Conservation (phyloP, 1,139 yeast genomes). For the Zygosaccharomyces pseudobailii region DNA sequence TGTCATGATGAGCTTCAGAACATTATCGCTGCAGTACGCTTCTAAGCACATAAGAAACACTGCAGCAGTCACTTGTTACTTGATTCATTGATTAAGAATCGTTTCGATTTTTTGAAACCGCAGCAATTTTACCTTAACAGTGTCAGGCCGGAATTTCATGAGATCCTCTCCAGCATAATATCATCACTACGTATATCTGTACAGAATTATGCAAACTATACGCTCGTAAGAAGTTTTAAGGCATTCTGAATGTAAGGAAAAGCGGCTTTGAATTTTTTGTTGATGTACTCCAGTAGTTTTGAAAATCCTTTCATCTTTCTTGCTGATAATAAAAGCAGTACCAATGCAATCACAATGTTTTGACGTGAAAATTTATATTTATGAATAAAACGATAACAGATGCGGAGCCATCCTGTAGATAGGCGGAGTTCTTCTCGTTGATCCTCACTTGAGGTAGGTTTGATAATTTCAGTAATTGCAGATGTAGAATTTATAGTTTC, state of each 20-base stretch:
- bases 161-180: not conserved
- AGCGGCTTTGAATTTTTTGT: not conserved
- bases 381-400: constrained; percentile 6
- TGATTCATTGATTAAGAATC: no score
- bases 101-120: no score
- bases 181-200: not conserved
- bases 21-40: no score
- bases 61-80: no score
- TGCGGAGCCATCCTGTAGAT: constrained; percentile 1
- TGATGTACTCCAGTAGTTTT: constrained; percentile 3
- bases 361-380: constrained; percentile 6
- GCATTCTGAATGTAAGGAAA: constrained; percentile 7
- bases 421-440: not conserved
- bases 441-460: not conserved
- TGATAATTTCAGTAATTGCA: not conserved
- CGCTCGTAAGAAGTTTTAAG: constrained; percentile 12
- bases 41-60: no score
- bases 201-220: not conserved
- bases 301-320: constrained; percentile 5
- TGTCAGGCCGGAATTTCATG: not conserved
- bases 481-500: not conserved
- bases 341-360: constrained; percentile 4
- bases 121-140: no score
- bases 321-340: constrained; percentile 8
- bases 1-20: no score